These are phyloP conservation scores for Phalaenopsis aphrodite DNA, from an alignment of 106 monocot species.

Conservation along the genomic window DNA sequence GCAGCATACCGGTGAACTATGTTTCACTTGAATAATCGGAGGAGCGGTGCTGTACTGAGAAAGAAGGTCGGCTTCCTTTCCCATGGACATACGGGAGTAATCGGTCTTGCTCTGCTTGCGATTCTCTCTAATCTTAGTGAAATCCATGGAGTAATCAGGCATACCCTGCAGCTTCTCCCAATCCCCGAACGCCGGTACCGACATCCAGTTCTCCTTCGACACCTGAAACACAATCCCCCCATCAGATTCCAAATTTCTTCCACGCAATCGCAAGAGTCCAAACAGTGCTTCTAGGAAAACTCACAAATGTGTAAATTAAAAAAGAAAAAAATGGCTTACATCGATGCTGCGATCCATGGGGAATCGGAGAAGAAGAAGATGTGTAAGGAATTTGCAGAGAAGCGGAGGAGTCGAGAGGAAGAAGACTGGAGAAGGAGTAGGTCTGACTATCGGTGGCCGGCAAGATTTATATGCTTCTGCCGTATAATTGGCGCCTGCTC, in stretches of 20 bases:
- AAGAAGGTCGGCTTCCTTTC: conserved; percentile 63
- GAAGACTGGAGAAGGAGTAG: not conserved
- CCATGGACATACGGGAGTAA: conserved; percentile 47
- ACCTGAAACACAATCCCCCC: not conserved
- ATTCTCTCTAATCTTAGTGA: conserved; percentile 83
- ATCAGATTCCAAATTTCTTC: too few species aligned
- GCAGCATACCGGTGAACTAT: not conserved
- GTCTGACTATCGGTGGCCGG: not conserved
- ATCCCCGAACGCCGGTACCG: conserved; percentile 86
- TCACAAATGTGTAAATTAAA: not conserved
- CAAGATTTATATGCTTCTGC: not conserved
- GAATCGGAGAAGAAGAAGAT: not conserved
- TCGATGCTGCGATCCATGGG: not conserved
- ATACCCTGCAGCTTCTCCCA: conserved; percentile 78
- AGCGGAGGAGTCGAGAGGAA: not conserved
- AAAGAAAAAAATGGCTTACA: not conserved
- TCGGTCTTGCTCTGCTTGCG: conserved; percentile 71
- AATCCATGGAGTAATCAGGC: conserved; percentile 86
- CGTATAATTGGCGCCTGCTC: too few species aligned
- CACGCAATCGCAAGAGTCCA: not conserved
- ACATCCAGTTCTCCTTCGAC: conserved; percentile 32
- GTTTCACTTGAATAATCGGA: not conserved
- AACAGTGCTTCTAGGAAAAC: not conserved
- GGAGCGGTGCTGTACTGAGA: not conserved
- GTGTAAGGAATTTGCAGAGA: not conserved